phyloP scores from a whole-genome alignment of 177 flowering plant genomes.

The Vitis hybrid region DNA sequence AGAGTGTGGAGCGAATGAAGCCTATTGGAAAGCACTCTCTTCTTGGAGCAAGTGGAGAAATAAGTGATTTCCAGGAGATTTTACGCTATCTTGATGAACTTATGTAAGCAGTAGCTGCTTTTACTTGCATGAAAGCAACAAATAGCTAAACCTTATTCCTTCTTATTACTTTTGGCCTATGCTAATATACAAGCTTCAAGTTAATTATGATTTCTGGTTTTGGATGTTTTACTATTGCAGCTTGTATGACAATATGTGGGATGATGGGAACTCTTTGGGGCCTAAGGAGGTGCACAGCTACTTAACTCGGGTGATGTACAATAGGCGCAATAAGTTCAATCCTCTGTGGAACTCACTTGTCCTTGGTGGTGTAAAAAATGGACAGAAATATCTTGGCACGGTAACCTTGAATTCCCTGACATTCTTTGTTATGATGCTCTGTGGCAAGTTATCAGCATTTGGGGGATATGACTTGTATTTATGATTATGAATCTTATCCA shows the following conservation, averaged over 20 bases:
- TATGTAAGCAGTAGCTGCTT: conserved; percentile 48
- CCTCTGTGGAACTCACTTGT: conserved; percentile 91
- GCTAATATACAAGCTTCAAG: background rate
- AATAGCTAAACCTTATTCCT: background rate
- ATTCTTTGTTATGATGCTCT: background rate
- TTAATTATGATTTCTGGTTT: conserved; percentile 6
- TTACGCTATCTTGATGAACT: conserved; percentile 87
- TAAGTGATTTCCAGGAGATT: conserved; percentile 96
- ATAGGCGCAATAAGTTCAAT: conserved; percentile 90
- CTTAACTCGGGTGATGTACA: conserved; percentile 85
- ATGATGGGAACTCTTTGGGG: conserved; percentile 89
- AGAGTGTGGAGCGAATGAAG: conserved; percentile 88
- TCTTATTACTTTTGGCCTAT: background rate
- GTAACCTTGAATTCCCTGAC: conserved; percentile 20
- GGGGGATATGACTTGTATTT: background rate
- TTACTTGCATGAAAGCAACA: background rate
- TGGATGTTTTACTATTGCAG: conserved; percentile 37
- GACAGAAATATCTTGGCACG: conserved; percentile 79
- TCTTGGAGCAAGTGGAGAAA: conserved; percentile 96
- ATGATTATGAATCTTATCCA: conserved; percentile 17
- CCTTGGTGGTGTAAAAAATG: conserved; percentile 95
- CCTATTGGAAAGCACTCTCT: conserved; percentile 88
- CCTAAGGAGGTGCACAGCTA: conserved; percentile 87
- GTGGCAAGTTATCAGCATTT: background rate
- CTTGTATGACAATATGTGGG: conserved; percentile 96